Evolutionary conservation across 2,329 filamentous ascomycete genomes (phyloP).

Genomic region (Basipetospora chlamydospora): DNA sequence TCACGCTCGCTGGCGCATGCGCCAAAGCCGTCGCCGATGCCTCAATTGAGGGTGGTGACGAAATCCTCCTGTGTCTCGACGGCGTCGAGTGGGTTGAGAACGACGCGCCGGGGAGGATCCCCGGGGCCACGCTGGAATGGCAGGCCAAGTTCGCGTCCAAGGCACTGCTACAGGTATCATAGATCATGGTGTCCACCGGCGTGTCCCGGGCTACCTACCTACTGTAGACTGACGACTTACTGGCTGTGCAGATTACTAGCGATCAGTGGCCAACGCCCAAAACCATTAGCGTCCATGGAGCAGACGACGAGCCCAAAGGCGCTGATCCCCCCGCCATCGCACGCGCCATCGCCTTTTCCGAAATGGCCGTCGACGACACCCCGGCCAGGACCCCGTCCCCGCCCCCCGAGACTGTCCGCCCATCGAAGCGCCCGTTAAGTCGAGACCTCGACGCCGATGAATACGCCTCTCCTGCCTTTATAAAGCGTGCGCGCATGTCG

Average conservation of each 20-base stretch:
- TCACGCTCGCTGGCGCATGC: conserved; percentile 56
- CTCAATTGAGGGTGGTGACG: conserved; percentile 65
- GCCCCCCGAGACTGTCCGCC: neutral
- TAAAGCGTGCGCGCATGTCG: conserved; percentile 56
- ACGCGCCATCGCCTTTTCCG: neutral
- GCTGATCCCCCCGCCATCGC: too few relatives aligned
- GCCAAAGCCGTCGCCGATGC: conserved; percentile 55
- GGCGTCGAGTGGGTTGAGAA: conserved; percentile 52
- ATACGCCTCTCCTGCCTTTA: conserved; percentile 67
- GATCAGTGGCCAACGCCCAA: too few relatives aligned
- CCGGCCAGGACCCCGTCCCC: too few relatives aligned
- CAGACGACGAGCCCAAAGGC: too few relatives aligned
- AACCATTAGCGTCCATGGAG: too few relatives aligned
- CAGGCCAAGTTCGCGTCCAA: conserved; percentile 40
- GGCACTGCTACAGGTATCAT: conserved; percentile 30
- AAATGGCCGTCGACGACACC: too few relatives aligned
- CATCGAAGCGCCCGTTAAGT: neutral
- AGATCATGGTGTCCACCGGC: too few relatives aligned
- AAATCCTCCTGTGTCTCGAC: conserved; percentile 51
- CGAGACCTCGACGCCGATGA: conserved; percentile 23
- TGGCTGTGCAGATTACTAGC: too few relatives aligned
- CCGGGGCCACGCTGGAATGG: conserved; percentile 40
- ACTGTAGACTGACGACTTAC: too few relatives aligned
- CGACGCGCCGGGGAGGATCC: conserved; percentile 28
- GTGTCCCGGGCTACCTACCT: too few relatives aligned